Evolutionary conservation across 2,329 filamentous ascomycete species (phyloP), one percentile per base, ranked within the genome.

Genomic region (Phaeophleospora eucalypticola): DNA sequence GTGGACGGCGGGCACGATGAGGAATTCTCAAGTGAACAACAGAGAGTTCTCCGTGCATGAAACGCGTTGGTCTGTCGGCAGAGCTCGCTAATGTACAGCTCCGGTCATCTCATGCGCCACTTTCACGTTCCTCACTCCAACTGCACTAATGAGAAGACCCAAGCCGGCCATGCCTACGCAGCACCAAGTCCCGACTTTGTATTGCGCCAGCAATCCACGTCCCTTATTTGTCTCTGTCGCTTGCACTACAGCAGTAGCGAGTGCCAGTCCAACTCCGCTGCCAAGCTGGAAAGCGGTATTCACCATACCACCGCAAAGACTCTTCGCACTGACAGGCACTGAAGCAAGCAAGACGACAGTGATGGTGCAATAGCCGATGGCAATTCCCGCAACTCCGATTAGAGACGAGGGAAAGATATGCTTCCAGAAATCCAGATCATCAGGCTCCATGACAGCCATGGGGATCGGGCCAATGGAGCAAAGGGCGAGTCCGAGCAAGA

Each of bases 241-340:
- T 43, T 70, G 56, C 2, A 68, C 67, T 2, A 68, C 62, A 3
- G 70, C 65, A 20, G 67, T 60, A 3, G 67, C 65, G 19, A 71
- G 61, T n/a, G 69, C 69, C 16, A 71, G 56, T 1, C 66, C 65
- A 0, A 71, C 67, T 1, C 68, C 68, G 17, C 64, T 67, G 7
- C 69, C 69, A 17, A 71, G 69, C 57, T 71, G 69, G 48, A 70
- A 71, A 3, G 69, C 68, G 3, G 69, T 71, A 43, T 71, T 71
- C 32, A 71, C 66, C 66, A 71, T 69, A 15, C 68, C 68, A 17
- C 68, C 68, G 45, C 66, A 69, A 2, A 70, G 51, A 33, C 64
- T 68, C 53, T 71, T 71, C 9, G 70, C 68, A 20, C 70, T 65
- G 6, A 66, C 58, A 0, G 69, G 70, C 1, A 72, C 70, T 29